phyloP scores from a whole-genome alignment of 2,329 filamentous ascomycete species.

The Sporothrix euskadiensis region DNA sequence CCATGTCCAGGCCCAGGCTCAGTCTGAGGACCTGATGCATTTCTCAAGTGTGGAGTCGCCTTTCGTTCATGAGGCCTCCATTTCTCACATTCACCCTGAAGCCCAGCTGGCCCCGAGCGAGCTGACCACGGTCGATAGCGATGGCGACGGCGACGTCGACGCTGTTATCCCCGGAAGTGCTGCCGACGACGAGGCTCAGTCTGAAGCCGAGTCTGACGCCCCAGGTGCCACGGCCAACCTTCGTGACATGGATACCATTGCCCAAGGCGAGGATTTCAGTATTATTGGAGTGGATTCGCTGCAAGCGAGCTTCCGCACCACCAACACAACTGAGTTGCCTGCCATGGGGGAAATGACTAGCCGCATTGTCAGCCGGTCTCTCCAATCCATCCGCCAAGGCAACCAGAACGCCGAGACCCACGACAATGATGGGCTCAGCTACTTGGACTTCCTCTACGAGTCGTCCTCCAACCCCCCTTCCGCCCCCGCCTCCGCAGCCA shows the following conservation, averaged over 20 bases:
- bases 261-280: slow-evolving; percentile 38
- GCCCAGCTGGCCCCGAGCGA: slow-evolving; percentile 22
- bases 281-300: slow-evolving; percentile 35
- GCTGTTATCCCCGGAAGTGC: neutral
- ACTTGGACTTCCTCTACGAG: slow-evolving; percentile 28
- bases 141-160: slow-evolving; percentile 17
- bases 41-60: slow-evolving; percentile 25
- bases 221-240: slow-evolving; percentile 26
- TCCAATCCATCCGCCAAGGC: slow-evolving; percentile 52
- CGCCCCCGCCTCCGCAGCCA: neutral
- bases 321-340: slow-evolving; percentile 51
- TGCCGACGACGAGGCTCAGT: slow-evolving; percentile 27
- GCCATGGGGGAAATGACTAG: slow-evolving; percentile 59
- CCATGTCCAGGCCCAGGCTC: neutral
- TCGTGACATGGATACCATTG: slow-evolving; percentile 38
- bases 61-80: slow-evolving; percentile 1
- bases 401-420: slow-evolving; percentile 9
- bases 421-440: slow-evolving; percentile 24
- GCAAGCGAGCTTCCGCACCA: slow-evolving; percentile 31
- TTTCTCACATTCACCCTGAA: neutral
- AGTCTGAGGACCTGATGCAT: slow-evolving; percentile 17
- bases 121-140: neutral
- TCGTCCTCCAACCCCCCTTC: slow-evolving; percentile 17
- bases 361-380: slow-evolving; percentile 56
- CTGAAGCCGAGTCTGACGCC: slow-evolving; percentile 33